Base-by-base conservation (phyloP, 768 basidiomycete genomes). In the Agrocybe pediades region DNA sequence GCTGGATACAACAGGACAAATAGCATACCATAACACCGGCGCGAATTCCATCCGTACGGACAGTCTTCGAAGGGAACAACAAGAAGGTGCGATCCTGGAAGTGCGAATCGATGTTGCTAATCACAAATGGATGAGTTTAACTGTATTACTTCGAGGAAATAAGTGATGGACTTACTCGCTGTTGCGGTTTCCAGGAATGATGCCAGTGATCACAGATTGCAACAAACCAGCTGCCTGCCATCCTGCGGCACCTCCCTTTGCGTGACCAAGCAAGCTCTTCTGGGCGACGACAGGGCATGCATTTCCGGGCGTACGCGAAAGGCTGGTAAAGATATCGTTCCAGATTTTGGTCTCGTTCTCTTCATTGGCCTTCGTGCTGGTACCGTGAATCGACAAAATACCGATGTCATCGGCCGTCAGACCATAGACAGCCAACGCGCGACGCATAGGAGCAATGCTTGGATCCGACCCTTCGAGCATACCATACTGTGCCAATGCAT, bases 191-290 rank as follows among this genome's bases (percentile, higher is more conserved):
- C 95, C 95, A 6, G 97, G 95, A 58, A 99, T 80, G 58, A 96
- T 81, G 48, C 95, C 97, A 41, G 86, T 85, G 58, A 77, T 80
- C 56, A 99, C 80, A 9, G 86, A 85, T 69, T 99, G 95, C 50
- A 94, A 72, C 51, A 98, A 79, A 61, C 97, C 97, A 63, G 86
- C 88, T 81, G 97, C 84, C 74, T 95, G 92, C 96, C 95, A 98
- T 1, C 95, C 91, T 50, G 96, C 96, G n/a, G 97, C 92, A 56
- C 96, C 97, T 70, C 97, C 97, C 80, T 99, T 99, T 9, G 96
- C 88, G 68, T 99, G 96, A 56, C 97, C 97, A 25, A 96, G 88
- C 46, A 99, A 80, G 69, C 90, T 93, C 82, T 99, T 99, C 72
- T 98, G 97, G 2, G 97, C 94, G 71, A 98, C 89, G 65, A 97